Evolutionary conservation across 1,284 basidiomycete species (phyloP).

Genomic region (Marasmius fiardii): DNA sequence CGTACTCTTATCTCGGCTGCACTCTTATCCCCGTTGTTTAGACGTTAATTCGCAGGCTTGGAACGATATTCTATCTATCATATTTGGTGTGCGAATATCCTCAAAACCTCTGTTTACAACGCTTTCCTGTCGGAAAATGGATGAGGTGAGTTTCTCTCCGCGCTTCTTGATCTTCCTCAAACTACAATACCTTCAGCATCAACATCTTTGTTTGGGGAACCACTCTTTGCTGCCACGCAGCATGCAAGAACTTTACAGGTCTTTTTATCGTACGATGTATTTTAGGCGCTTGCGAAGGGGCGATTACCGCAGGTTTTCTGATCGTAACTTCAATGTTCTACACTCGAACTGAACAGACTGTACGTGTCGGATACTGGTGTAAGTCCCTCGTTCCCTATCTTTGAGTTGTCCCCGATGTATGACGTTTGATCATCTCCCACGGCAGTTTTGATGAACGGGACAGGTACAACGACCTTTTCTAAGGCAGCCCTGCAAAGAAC

Average conservation of each 20-base stretch:
- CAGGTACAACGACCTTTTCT: slow-evolving; percentile 30
- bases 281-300: slow-evolving; percentile 75
- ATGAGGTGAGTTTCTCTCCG: slow-evolving; percentile 59
- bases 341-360: slow-evolving; percentile 68
- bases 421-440: slow-evolving; percentile 1
- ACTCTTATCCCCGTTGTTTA: background rate
- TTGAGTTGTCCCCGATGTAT: background rate
- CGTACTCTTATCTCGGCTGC: background rate
- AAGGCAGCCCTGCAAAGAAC: background rate
- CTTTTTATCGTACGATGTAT: slow-evolving; percentile 64
- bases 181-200: slow-evolving; percentile 32
- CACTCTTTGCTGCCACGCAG: slow-evolving; percentile 60
- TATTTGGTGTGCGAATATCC: slow-evolving; percentile 68
- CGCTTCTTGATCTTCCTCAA: background rate
- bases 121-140: slow-evolving; percentile 77
- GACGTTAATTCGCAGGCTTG: slow-evolving; percentile 43
- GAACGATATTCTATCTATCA: slow-evolving; percentile 67
- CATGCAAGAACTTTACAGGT: slow-evolving; percentile 68
- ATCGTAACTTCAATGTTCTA: slow-evolving; percentile 81
- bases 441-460: slow-evolving; percentile 55
- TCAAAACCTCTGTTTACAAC: slow-evolving; percentile 72
- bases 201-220: slow-evolving; percentile 72
- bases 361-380: slow-evolving; percentile 79
- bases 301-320: slow-evolving; percentile 76
- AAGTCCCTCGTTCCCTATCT: slow-evolving; percentile 24